A percentile compares a stretch with the other conserved stretches of the same genome.
These are phyloP conservation scores for Colletotrichum chlorophyti DNA, from an alignment of 2,329 filamentous ascomycete species.

Conservation along the genomic window DNA sequence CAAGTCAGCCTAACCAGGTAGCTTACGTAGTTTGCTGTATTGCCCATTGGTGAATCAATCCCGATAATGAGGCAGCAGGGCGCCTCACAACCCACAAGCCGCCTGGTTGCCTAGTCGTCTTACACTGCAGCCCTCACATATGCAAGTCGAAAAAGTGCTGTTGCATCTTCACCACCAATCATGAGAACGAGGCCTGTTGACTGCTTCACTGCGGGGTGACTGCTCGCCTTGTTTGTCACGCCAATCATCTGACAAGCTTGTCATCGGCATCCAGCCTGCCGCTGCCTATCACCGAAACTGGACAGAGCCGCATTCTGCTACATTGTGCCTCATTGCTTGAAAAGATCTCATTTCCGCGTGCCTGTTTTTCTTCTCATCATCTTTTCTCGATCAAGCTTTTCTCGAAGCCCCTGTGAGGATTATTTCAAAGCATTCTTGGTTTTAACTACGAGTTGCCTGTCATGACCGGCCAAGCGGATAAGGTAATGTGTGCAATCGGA, in stretches of 20 bases:
- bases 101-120: constrained; percentile 6
- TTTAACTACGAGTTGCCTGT: background rate
- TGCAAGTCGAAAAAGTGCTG: constrained; percentile 11
- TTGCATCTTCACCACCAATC: constrained; percentile 6
- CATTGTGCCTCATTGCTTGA: background rate
- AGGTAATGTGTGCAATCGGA: background rate
- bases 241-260: background rate
- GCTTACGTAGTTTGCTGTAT: too few relatives aligned
- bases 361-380: background rate
- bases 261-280: background rate
- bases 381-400: too few relatives aligned
- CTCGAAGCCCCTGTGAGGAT: too few relatives aligned
- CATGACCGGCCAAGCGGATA: constrained; percentile 17
- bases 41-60: constrained; percentile 4
- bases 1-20: too few relatives aligned
- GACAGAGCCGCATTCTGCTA: constrained; percentile 14
- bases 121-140: constrained; percentile 3
- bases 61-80: constrained; percentile 8
- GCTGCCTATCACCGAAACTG: background rate
- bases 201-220: constrained; percentile 4
- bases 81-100: constrained; percentile 1
- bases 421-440: too few relatives aligned
- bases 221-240: background rate
- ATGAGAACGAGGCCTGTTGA: background rate
- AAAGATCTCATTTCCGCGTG: background rate